Evolutionary conservation across 2,329 filamentous ascomycete species (phyloP).

Genomic region (Ophidiomyces ophidiicola): DNA sequence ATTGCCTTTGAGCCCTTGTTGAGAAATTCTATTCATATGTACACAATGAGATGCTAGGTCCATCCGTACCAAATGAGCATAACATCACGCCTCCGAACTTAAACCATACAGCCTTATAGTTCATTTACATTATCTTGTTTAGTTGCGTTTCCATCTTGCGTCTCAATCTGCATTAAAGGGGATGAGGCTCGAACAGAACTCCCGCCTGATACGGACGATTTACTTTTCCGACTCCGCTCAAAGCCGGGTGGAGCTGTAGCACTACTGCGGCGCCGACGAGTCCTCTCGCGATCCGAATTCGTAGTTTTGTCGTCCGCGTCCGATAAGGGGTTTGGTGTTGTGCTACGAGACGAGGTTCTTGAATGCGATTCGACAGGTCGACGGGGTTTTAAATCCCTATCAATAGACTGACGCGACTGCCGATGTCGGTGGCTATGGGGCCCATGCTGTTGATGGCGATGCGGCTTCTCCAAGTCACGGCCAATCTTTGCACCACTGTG

Average conservation of each 20-base stretch:
- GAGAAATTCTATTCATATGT: no score
- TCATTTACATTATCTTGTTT: no score
- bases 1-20: no score
- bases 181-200: constrained; percentile 10
- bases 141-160: constrained; percentile 1
- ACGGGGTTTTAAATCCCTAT: constrained; percentile 10
- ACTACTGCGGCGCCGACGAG: constrained; percentile 28
- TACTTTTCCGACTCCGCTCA: constrained; percentile 17
- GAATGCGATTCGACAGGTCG: constrained; percentile 28
- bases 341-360: constrained; percentile 33
- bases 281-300: constrained; percentile 23
- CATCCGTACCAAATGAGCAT: no score
- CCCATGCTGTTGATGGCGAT: constrained; percentile 23
- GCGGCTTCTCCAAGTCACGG: constrained; percentile 21
- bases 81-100: no score
- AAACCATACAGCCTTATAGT: no score
- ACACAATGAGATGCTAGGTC: no score
- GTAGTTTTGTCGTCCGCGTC: constrained; percentile 29
- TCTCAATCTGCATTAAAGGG: constrained; percentile 13
- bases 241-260: constrained; percentile 22
- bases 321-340: constrained; percentile 25
- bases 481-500: constrained; percentile 10
- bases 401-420: constrained; percentile 11
- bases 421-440: constrained; percentile 17
- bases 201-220: constrained; percentile 5